Percentiles rank a stretch among this genome's conserved stretches.
phyloP scores from a whole-genome alignment of 2,329 filamentous ascomycete species.

The Rhynchosporium secalis region DNA sequence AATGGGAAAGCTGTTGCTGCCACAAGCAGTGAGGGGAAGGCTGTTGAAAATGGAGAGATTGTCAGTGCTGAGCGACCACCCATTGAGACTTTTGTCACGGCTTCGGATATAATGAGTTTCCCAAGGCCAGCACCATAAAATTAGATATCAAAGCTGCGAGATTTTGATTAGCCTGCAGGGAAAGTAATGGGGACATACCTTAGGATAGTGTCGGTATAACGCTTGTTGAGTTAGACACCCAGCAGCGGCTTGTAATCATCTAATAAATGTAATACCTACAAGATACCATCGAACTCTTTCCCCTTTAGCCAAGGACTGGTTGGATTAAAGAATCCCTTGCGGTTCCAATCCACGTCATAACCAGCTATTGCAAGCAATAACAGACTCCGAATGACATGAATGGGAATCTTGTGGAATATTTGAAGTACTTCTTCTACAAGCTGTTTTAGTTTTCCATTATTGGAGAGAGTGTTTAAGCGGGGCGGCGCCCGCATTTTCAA shows the following conservation, averaged over 20 bases:
- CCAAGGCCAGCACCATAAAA: conserved; percentile 3
- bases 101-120: conserved; percentile 26
- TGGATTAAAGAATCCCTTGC: no score
- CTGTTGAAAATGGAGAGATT: conserved; percentile 29
- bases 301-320: no score
- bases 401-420: no score
- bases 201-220: conserved; percentile 4
- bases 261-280: background rate
- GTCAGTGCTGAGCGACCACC: conserved; percentile 41
- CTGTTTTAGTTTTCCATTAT: background rate
- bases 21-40: conserved; percentile 8
- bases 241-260: background rate
- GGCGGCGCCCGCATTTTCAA: background rate
- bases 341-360: no score
- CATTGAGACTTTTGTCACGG: conserved; percentile 58
- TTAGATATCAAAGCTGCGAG: background rate
- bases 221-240: background rate
- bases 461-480: background rate
- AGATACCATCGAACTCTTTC: no score
- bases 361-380: no score
- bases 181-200: no score
- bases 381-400: no score
- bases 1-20: conserved; percentile 5
- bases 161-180: no score
- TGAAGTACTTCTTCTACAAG: no score